Percentiles rank a stretch among this genome's conserved stretches.
Conservation (phyloP, 2,329 filamentous ascomycete species). For the Nigrospora oryzae region DNA sequence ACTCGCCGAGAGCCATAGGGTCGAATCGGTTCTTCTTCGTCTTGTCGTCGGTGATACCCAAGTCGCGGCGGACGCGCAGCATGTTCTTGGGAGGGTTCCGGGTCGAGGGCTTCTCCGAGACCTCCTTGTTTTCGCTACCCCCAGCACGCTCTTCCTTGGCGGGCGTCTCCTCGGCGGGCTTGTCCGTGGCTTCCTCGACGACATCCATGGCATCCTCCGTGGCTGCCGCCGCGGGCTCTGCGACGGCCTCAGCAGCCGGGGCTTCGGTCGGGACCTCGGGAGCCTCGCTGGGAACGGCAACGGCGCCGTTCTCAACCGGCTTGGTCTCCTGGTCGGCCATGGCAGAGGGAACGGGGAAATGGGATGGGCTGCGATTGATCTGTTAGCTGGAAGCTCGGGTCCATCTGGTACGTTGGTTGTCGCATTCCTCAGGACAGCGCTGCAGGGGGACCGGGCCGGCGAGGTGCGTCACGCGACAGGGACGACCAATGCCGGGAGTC, state of each 20-base stretch:
- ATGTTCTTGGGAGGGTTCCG: slow-evolving; percentile 20
- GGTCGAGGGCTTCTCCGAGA: slow-evolving; percentile 3
- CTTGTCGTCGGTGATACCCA: slow-evolving; percentile 24
- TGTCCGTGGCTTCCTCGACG: neutral
- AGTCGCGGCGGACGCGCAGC: slow-evolving; percentile 34
- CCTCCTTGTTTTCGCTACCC: slow-evolving; percentile 8
- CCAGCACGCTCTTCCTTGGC: neutral
- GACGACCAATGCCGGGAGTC: too few relatives aligned
- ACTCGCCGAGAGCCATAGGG: slow-evolving; percentile 57
- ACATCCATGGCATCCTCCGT: slow-evolving; percentile 1
- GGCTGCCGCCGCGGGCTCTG: slow-evolving; percentile 27
- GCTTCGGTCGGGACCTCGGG: too few relatives aligned
- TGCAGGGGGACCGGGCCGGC: too few relatives aligned
- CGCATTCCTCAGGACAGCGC: too few relatives aligned
- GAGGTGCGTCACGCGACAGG: too few relatives aligned
- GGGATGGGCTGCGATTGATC: too few relatives aligned
- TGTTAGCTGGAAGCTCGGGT: too few relatives aligned
- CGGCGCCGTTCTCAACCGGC: slow-evolving; percentile 16
- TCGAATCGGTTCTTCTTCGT: slow-evolving; percentile 63
- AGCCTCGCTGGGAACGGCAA: neutral
- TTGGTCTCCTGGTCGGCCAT: slow-evolving; percentile 30
- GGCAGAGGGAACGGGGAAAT: neutral
- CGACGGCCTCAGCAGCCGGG: slow-evolving; percentile 19
- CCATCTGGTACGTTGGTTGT: too few relatives aligned
- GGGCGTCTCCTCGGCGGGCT: neutral